These are phyloP conservation scores for Phaeosphaeriaceae sp. DNA, from an alignment of 2,329 filamentous ascomycete species.

Conservation along the genomic window DNA sequence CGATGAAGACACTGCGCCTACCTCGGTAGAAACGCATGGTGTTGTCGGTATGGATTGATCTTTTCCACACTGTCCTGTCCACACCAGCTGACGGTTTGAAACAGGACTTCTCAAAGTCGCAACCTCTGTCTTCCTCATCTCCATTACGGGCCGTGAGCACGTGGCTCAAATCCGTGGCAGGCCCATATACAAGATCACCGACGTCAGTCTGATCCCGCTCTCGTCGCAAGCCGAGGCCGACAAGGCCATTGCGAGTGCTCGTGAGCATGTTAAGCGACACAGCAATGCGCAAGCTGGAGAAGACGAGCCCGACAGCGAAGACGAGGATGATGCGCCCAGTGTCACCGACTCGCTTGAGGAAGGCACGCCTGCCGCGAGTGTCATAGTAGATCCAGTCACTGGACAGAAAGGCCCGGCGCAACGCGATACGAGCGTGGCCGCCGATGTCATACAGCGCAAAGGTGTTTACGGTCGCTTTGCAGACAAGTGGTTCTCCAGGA, in stretches of 20 bases:
- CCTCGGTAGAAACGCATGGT: constrained; percentile 57
- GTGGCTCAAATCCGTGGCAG: constrained; percentile 86
- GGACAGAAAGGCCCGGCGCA: constrained; percentile 30
- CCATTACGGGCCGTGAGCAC: constrained; percentile 85
- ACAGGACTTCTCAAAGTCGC: constrained; percentile 85
- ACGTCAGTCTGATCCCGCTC: constrained; percentile 89
- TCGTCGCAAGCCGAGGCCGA: constrained; percentile 77
- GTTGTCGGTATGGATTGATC: constrained; percentile 61
- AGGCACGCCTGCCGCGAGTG: constrained; percentile 39
- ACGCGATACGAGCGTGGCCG: constrained; percentile 69
- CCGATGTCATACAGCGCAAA: constrained; percentile 85
- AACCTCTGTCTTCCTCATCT: constrained; percentile 81
- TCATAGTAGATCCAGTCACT: constrained; percentile 41
- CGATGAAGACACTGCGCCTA: constrained; percentile 47
- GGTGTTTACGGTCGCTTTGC: constrained; percentile 91
- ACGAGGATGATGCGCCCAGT: constrained; percentile 44
- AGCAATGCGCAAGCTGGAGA: constrained; percentile 34
- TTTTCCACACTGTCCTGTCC: not conserved
- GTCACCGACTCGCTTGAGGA: constrained; percentile 48
- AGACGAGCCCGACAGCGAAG: constrained; percentile 42
- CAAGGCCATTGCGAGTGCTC: constrained; percentile 72
- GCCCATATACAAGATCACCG: constrained; percentile 85
- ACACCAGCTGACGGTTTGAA: not conserved
- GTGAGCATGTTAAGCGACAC: constrained; percentile 52
- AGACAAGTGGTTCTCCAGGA: constrained; percentile 87